Evolutionary conservation across 805 yeast genomes (phyloP), one percentile per base, ranked within the genome.

Genomic region (Pichia ethanolica): DNA sequence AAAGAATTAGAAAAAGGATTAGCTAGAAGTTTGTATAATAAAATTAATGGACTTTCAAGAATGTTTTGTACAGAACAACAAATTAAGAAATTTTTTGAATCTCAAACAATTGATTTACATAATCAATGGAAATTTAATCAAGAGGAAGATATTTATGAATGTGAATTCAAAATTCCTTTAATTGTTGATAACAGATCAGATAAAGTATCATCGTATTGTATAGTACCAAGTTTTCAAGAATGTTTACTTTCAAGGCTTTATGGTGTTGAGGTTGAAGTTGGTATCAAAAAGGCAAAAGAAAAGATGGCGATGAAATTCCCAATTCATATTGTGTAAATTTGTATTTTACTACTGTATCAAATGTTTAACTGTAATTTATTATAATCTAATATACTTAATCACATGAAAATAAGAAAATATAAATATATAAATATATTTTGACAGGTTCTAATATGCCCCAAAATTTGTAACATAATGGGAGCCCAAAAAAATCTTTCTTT

Each of bases 171-270:
- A 20, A 13, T 52, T 7, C 48, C 53, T 7, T 35, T 53, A 36
- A 10, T 12, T 5, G 35, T 47, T 11, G 50, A 51, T 7, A 35
- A 42, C 12, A 42, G 44, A 6, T 25, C 33, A 5, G 51, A 42
- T 5, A 51, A 49, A 28, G 34, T 50, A 9, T 39, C 40, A 0
- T 33, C 48, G 7, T 41, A 39, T n/a, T 56, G 49, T 20, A 41
- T 56, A 3, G 32, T 47, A 1, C 58, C 57, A 26, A 49, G 50
- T 14, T 56, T 56, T 20, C 56, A 55, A 38, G 46, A 48, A 10
- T 56, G 59, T 37, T 45, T 49, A n/a, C 28, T 56, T 4, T 25
- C 45, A n/a, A 47, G 59, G 35, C 39, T 45, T 9, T 56, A 56
- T 42, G 46, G 41, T 38, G 38, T 53, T 7, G 53, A 48, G 9